Conservation (phyloP, 495 filamentous ascomycete genomes). For the Penicillium roqueforti region DNA sequence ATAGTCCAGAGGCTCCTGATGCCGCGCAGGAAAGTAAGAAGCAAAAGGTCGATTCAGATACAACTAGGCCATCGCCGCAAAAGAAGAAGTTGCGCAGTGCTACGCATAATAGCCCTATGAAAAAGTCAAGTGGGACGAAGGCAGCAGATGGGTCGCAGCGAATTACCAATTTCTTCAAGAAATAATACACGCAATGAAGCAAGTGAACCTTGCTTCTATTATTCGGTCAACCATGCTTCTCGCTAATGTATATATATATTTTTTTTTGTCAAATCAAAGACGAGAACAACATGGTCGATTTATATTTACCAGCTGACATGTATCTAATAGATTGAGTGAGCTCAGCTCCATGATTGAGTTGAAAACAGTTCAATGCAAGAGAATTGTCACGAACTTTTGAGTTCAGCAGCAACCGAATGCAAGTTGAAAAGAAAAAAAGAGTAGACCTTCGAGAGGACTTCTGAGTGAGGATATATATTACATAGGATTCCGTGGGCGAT, state of each 20-base stretch:
- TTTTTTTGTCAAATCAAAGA: neutral
- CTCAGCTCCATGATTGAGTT: neutral
- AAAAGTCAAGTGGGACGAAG: conserved; percentile 44
- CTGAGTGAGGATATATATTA: conserved; percentile 12
- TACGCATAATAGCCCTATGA: conserved; percentile 45
- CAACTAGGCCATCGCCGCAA: conserved; percentile 21
- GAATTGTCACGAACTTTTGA: too few species aligned
- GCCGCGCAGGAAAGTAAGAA: conserved; percentile 27
- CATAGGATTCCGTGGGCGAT: conserved; percentile 3
- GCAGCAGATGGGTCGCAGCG: conserved; percentile 61
- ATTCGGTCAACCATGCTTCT: neutral
- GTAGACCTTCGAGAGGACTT: neutral
- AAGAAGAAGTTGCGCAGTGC: conserved; percentile 35
- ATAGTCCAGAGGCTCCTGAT: conserved; percentile 28
- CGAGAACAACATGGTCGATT: neutral
- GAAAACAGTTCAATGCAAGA: neutral
- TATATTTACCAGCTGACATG: neutral
- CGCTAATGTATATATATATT: neutral
- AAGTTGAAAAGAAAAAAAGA: neutral
- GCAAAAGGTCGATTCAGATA: conserved; percentile 20
- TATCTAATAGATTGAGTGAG: neutral
- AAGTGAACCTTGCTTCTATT: neutral
- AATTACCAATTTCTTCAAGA: conserved; percentile 84
- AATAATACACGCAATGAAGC: conserved; percentile 14
- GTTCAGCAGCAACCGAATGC: neutral